These are phyloP conservation scores for Vigna trinervia DNA, from an alignment of 306 rosid genomes.

Conservation along the genomic window DNA sequence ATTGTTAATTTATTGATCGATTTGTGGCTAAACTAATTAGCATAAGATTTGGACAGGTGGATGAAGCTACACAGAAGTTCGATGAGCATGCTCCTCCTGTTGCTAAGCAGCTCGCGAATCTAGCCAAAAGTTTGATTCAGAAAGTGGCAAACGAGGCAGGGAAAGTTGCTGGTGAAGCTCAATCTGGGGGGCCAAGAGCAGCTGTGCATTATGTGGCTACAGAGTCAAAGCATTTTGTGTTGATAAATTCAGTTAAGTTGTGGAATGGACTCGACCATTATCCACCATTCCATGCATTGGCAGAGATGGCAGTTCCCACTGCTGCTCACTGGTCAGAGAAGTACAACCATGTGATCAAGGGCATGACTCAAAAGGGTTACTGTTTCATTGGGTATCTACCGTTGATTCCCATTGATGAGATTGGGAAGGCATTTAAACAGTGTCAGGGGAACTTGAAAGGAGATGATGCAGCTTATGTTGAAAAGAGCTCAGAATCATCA, in stretches of 20 bases:
- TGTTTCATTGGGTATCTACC: constrained; percentile 64
- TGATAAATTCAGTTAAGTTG: constrained; percentile 55
- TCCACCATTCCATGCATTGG: constrained; percentile 60
- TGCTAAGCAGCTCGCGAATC: constrained; percentile 58
- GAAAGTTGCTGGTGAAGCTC: constrained; percentile 55
- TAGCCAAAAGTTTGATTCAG: constrained; percentile 46
- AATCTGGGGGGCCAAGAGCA: constrained; percentile 65
- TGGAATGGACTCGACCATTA: constrained; percentile 59
- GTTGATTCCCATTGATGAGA: constrained; percentile 66
- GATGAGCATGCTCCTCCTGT: constrained; percentile 67
- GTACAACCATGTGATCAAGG: constrained; percentile 64
- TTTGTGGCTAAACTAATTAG: not conserved
- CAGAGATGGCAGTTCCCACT: constrained; percentile 59
- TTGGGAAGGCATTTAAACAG: constrained; percentile 59
- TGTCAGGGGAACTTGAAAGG: constrained; percentile 45
- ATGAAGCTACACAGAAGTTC: constrained; percentile 57
- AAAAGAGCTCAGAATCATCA: constrained; percentile 51
- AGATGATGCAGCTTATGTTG: constrained; percentile 28
- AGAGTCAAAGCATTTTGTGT: constrained; percentile 62
- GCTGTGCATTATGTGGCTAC: constrained; percentile 59
- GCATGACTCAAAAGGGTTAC: constrained; percentile 61
- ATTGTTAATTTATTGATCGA: not conserved
- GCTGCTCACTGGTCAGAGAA: constrained; percentile 58
- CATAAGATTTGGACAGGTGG: constrained; percentile 59
- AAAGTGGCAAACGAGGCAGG: constrained; percentile 49